These are phyloP conservation scores for Penicillium silybi DNA, from an alignment of 495 filamentous ascomycete species.

Conservation along the genomic window DNA sequence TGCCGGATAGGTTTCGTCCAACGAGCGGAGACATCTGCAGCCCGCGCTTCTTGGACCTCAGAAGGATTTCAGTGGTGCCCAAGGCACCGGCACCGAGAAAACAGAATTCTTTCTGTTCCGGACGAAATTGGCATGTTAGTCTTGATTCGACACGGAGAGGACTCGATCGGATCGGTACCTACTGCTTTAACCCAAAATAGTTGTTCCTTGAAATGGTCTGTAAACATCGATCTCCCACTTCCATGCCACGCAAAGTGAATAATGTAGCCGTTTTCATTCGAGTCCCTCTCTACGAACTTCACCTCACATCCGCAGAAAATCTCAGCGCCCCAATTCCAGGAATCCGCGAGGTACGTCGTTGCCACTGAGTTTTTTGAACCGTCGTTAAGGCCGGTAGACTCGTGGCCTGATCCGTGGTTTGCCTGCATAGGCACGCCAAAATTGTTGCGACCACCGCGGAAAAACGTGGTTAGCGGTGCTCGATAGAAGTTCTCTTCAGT, in stretches of 20 bases:
- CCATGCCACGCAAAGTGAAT: conserved; percentile 66
- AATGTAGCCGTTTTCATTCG: conserved; percentile 50
- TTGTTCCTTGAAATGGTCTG: conserved; percentile 53
- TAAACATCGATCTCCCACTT: conserved; percentile 53
- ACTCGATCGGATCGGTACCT: conserved; percentile 26
- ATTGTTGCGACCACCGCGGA: conserved; percentile 55
- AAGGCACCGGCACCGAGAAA: not conserved
- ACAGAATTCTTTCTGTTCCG: not conserved
- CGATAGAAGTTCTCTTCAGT: conserved; percentile 50
- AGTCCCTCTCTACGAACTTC: conserved; percentile 55
- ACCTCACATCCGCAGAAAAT: conserved; percentile 72
- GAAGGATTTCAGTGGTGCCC: not conserved
- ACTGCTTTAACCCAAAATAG: conserved; percentile 67
- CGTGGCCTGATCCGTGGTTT: conserved; percentile 56
- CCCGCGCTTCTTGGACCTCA: conserved; percentile 55
- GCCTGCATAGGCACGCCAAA: conserved; percentile 59
- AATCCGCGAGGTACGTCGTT: conserved; percentile 65
- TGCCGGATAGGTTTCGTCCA: conserved; percentile 62
- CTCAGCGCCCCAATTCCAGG: conserved; percentile 72
- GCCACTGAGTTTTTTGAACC: conserved; percentile 62
- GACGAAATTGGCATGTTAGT: not conserved
- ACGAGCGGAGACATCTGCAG: conserved; percentile 53
- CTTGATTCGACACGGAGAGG: not conserved
- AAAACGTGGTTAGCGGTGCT: conserved; percentile 59
- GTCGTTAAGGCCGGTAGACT: conserved; percentile 62